Evolutionary conservation across 345 rosid genomes (phyloP), one percentile per base, ranked within the genome.

Genomic region (Aurinia saxatilis): DNA sequence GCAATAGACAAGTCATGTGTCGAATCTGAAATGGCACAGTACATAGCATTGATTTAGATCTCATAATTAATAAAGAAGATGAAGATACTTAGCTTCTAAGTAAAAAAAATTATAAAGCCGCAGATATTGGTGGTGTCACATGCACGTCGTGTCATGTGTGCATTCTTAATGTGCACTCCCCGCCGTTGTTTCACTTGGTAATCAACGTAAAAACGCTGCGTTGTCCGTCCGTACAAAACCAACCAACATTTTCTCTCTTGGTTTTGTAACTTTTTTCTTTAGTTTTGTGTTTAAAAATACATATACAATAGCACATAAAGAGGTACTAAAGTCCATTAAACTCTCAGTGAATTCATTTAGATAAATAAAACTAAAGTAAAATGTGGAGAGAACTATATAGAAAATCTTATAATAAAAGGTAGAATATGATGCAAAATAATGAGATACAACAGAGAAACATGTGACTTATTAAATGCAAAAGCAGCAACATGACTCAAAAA

Each of bases 391-490:
- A 29, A 49, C 2, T 25, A 12, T 42, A 3, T 23, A 3, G 8
- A 45, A 2, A 57, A 50, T 36, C 13, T 53, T 37, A 51, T 27
- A 16, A 17, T 44, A 69, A 44, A 49, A 41, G 49, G 34, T 30
- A 50, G 14, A 8, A 18, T 27, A 36, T 53, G 57, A 34, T 47
- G 21, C 30, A 63, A n/a, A 47, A 63, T 70, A 45, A 70, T 55
- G 50, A 47, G 49, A 16, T 27, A 37, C 63, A 62, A 30, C 55
- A 62, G 40, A 70, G 50, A 62, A 70, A 70, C 74, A 70, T 62
- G 68, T 70, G 74, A 70, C 63, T 17, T 27, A 70, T 36, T 61
- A 62, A 70, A 70, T 70, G 74, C 57, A 62, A 62, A 70, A 53
- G 44, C 74, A 54, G 57, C 48, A 46, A 61, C 44, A 27, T 45